Conservation (phyloP, 257 asterid species). For the Penstemon barbatus region DNA sequence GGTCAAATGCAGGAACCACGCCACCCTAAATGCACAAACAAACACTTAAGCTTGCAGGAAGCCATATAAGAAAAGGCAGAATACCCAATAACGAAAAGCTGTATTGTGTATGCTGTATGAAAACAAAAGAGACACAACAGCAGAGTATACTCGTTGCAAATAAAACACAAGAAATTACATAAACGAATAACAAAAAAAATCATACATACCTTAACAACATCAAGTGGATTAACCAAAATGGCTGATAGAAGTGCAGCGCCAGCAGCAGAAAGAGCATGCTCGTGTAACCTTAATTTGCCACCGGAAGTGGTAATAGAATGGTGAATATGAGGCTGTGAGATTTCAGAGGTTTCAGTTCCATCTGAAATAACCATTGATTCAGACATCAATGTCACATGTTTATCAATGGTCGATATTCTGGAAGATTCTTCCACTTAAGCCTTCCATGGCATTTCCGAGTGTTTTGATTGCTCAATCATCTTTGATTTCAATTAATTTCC, state of each 20-base stretch:
- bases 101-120: background rate
- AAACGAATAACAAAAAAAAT: background rate
- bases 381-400: slow-evolving; percentile 52
- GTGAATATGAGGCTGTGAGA: slow-evolving; percentile 30
- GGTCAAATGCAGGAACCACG: background rate
- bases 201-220: slow-evolving; percentile 74
- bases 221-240: slow-evolving; percentile 82
- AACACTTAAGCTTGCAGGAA: slow-evolving; percentile 17
- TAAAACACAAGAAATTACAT: background rate
- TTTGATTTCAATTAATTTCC: slow-evolving; percentile 10
- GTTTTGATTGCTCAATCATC: slow-evolving; percentile 60
- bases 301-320: slow-evolving; percentile 27
- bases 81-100: background rate
- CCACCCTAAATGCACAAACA: no score
- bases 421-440: slow-evolving; percentile 39
- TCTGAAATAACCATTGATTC: slow-evolving; percentile 36
- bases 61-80: slow-evolving; percentile 15
- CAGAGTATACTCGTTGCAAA: no score
- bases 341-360: slow-evolving; percentile 41
- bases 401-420: slow-evolving; percentile 36
- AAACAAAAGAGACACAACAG: background rate
- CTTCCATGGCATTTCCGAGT: slow-evolving; percentile 47
- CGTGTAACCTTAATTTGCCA: slow-evolving; percentile 50
- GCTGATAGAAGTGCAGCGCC: slow-evolving; percentile 95
- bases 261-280: slow-evolving; percentile 78